Base-by-base conservation (phyloP, 1,284 basidiomycete genomes). In the Apiotrichum gracile region DNA sequence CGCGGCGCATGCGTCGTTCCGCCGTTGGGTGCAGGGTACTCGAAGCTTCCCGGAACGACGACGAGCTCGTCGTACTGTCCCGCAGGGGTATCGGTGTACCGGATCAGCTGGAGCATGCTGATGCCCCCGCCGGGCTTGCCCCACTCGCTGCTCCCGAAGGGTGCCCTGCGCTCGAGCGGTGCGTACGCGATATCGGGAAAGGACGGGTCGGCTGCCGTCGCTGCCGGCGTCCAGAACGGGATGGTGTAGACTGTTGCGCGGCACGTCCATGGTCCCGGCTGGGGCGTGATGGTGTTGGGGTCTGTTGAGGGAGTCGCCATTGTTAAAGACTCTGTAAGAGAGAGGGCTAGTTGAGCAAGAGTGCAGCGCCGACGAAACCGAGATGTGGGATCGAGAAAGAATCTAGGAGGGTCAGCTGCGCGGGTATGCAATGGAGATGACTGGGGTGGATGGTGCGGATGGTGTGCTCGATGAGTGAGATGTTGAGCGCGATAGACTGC, bases 31-130 rank as follows among this genome's bases (percentile, higher is more conserved):
- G n/a, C 37, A 38, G 37, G 40, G 5, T 38, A 49, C 22, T 31
- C 40, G 27, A 52, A 52, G 38, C 40, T 47, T 38, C 51, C 51
- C 13, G 51, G 51, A 14, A 52, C 24, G 24, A 52, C 26, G 13
- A 52, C 40, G 29, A 52, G 40, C 31, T 52, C 51, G 39, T 52
- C 51, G 39, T 52, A 52, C 6, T 38, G 2, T 3, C 51, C 51
- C 14, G 46, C 51, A 5, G 51, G 51, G 12, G 51, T 47, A 8
- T 46, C 24, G n/a, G 31, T 7, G 45, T 52, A 52, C 2, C 51
- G 44, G 31, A 52, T 41, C 31, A 52, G 39, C 51, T 41, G 39
- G 51, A 52, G 19, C 22, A 40, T 47, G 31, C 38, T 40, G 31
- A 52, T 10, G 17, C 51, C 51, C 31, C 51, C 51, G 10, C 34